Percentiles rank a stretch among this genome's conserved stretches.
phyloP scores from a whole-genome alignment of 163 green algal species.

The Picocystis sp. region DNA sequence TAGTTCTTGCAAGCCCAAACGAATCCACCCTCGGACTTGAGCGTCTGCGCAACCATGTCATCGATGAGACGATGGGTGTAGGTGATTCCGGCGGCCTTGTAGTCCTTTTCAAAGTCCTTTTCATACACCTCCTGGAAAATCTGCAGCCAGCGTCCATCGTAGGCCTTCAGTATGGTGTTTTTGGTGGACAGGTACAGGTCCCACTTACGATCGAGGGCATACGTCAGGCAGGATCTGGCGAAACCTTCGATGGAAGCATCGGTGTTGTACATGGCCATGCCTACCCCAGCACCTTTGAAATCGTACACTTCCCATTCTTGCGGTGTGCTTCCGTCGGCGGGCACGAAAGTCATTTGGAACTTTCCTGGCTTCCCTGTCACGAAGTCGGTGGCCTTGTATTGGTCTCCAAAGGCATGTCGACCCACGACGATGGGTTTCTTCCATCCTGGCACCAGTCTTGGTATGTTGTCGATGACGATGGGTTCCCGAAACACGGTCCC shows the following conservation, averaged over 20 bases:
- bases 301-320: conserved; percentile 41
- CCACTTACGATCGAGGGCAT: conserved; percentile 59
- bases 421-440: conserved; percentile 79
- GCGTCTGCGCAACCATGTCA: conserved; percentile 87
- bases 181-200: conserved; percentile 92
- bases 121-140: conserved; percentile 47
- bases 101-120: conserved; percentile 61
- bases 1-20: conserved; percentile 95
- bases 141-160: conserved; percentile 61
- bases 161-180: conserved; percentile 97
- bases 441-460: conserved; percentile 82
- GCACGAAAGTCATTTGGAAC: conserved; percentile 60
- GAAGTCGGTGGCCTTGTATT: conserved; percentile 90
- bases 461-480: conserved; percentile 88
- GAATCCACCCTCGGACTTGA: conserved; percentile 85
- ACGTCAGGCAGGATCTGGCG: conserved; percentile 75
- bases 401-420: conserved; percentile 89
- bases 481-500: conserved; percentile 92
- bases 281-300: conserved; percentile 54
- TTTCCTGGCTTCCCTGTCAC: conserved; percentile 55
- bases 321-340: conserved; percentile 29
- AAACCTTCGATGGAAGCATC: conserved; percentile 80
- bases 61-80: conserved; percentile 96
- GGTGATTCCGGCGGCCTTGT: conserved; percentile 73
- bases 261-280: conserved; percentile 92